Percentiles rank a stretch among this genome's conserved stretches.
Conservation (phyloP, 345 rosid genomes). For the Camelina neglecta region DNA sequence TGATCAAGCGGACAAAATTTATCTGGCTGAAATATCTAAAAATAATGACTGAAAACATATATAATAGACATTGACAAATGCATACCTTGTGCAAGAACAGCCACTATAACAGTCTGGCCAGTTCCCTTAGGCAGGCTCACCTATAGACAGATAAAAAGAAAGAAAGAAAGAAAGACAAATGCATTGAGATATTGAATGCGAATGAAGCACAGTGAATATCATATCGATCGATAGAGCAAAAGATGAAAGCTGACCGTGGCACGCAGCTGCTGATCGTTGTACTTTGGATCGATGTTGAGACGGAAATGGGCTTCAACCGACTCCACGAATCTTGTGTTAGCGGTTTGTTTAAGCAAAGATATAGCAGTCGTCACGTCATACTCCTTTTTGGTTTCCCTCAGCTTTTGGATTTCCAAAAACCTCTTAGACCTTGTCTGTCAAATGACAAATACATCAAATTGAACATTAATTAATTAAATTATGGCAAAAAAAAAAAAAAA, state of each 20-base stretch:
- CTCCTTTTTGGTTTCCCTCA: conserved; percentile 85
- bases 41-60: neutral
- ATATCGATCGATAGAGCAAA: neutral
- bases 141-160: conserved; percentile 39
- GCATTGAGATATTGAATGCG: neutral
- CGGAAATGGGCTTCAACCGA: conserved; percentile 96
- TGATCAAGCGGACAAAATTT: neutral
- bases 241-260: conserved; percentile 68
- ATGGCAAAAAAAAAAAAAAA: neutral
- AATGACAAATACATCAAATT: neutral
- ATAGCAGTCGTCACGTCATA: conserved; percentile 76
- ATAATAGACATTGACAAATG: conserved; percentile 1
- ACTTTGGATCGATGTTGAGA: conserved; percentile 94
- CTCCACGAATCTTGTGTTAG: conserved; percentile 79
- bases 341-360: conserved; percentile 74
- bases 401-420: conserved; percentile 95
- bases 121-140: conserved; percentile 98
- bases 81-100: conserved; percentile 96
- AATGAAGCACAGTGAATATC: neutral
- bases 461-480: neutral
- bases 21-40: neutral
- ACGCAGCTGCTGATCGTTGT: conserved; percentile 95
- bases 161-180: neutral
- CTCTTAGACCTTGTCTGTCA: conserved; percentile 96
- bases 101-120: conserved; percentile 88